Evolutionary conservation across 179 eudicot genomes (phyloP).

Genomic region (Beta corolliflora): DNA sequence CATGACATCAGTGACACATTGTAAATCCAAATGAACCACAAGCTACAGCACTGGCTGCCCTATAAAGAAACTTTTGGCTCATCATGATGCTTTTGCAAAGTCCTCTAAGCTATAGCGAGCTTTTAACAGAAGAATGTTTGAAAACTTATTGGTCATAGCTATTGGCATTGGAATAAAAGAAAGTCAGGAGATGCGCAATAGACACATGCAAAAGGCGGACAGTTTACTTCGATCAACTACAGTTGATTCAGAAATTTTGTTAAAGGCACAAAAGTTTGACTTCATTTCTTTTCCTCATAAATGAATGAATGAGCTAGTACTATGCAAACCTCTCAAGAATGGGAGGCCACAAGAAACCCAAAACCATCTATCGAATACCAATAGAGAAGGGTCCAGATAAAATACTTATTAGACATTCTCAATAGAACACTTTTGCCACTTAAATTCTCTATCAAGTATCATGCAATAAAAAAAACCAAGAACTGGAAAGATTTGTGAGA

Average conservation of each 20-base stretch:
- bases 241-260: not conserved
- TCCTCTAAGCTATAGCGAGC: not conserved
- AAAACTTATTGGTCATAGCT: too few relatives aligned
- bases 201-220: too few relatives aligned
- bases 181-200: too few relatives aligned
- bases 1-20: not conserved
- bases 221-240: too few relatives aligned
- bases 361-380: not conserved
- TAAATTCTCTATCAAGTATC: not conserved
- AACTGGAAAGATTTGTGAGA: not conserved
- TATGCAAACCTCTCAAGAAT: not conserved
- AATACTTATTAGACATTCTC: not conserved
- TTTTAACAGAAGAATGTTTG: too few relatives aligned
- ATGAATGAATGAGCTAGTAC: not conserved
- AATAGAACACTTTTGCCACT: not conserved
- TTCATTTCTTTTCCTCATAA: not conserved
- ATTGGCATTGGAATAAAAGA: too few relatives aligned
- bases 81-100: not conserved
- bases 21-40: not conserved
- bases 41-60: not conserved
- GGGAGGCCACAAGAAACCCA: not conserved
- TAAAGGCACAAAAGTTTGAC: not conserved
- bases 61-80: not conserved
- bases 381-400: not conserved
- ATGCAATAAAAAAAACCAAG: not conserved